Evolutionary conservation across 108 stramenopile species (phyloP).

Genomic region (Skeletonema menzelii): DNA sequence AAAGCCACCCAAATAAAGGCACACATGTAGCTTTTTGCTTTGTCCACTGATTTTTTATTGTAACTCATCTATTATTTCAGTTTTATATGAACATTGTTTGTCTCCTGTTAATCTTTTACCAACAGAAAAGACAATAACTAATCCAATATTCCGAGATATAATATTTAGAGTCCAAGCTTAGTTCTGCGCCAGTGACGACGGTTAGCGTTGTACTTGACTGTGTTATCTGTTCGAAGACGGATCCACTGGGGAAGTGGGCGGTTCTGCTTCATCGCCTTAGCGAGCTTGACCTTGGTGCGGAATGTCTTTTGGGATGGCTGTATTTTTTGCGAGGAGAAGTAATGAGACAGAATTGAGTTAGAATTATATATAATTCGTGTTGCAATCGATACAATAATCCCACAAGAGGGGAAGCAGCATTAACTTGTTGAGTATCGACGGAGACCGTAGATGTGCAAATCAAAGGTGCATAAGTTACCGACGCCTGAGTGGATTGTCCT

Average conservation of each 20-base stretch:
- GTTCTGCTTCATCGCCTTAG: constrained; percentile 99
- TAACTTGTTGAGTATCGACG: neutral
- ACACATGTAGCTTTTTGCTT: neutral
- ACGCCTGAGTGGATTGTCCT: no score
- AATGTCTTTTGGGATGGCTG: constrained; percentile 99
- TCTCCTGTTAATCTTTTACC: neutral
- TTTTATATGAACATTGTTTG: constrained; percentile 5
- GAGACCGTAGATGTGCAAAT: neutral
- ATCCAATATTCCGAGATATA: neutral
- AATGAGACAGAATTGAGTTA: neutral
- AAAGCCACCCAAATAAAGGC: neutral
- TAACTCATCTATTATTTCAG: constrained; percentile 15
- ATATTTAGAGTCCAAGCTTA: constrained; percentile 98
- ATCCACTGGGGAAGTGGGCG: constrained; percentile 99
- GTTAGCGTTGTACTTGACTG: constrained; percentile 99
- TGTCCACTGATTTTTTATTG: constrained; percentile 1
- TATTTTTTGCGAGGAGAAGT: neutral
- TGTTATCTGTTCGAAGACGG: constrained; percentile 98
- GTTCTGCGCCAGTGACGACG: constrained; percentile 99
- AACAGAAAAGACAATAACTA: neutral
- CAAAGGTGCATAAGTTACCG: neutral
- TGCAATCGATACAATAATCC: neutral
- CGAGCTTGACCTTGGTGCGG: constrained; percentile 99
- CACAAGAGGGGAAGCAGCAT: neutral
- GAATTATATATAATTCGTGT: neutral